Evolutionary conservation across 768 basidiomycete species (phyloP).

Genomic region (Psilocybe azurescens): DNA sequence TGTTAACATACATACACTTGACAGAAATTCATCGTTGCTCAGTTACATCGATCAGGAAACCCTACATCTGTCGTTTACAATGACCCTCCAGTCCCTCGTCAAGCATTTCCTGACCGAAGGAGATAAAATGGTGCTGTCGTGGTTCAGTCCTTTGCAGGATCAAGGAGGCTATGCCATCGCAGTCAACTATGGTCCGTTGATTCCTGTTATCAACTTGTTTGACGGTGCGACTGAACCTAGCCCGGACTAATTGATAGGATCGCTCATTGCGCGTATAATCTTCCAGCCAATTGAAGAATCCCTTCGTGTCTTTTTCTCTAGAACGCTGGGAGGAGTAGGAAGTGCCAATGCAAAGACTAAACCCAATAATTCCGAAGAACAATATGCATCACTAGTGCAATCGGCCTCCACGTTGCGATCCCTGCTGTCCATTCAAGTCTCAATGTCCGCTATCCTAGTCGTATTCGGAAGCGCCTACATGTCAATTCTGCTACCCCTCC

Average conservation of each 20-base stretch:
- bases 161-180: slow-evolving; percentile 97
- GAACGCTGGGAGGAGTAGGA: slow-evolving; percentile 38
- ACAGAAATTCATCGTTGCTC: background rate
- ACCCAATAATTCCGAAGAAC: slow-evolving; percentile 7
- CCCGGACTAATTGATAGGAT: slow-evolving; percentile 55
- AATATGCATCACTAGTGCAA: slow-evolving; percentile 31
- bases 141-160: slow-evolving; percentile 81
- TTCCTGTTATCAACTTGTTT: slow-evolving; percentile 1
- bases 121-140: slow-evolving; percentile 88
- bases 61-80: slow-evolving; percentile 72
- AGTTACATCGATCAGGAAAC: slow-evolving; percentile 21
- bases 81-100: slow-evolving; percentile 88
- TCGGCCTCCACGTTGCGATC: slow-evolving; percentile 60
- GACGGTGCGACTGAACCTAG: background rate
- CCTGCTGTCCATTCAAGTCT: slow-evolving; percentile 68
- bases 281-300: slow-evolving; percentile 98
- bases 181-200: slow-evolving; percentile 84
- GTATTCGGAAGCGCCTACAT: slow-evolving; percentile 81
- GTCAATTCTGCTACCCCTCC: slow-evolving; percentile 64
- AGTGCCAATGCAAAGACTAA: slow-evolving; percentile 13
- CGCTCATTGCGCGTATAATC: slow-evolving; percentile 87
- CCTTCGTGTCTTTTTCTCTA: slow-evolving; percentile 88
- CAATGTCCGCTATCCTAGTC: slow-evolving; percentile 70
- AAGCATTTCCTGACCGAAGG: slow-evolving; percentile 97
- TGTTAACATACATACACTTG: too few species aligned